Base-by-base conservation (phyloP, 1,284 basidiomycete species). In the Inonotus hispidus region DNA sequence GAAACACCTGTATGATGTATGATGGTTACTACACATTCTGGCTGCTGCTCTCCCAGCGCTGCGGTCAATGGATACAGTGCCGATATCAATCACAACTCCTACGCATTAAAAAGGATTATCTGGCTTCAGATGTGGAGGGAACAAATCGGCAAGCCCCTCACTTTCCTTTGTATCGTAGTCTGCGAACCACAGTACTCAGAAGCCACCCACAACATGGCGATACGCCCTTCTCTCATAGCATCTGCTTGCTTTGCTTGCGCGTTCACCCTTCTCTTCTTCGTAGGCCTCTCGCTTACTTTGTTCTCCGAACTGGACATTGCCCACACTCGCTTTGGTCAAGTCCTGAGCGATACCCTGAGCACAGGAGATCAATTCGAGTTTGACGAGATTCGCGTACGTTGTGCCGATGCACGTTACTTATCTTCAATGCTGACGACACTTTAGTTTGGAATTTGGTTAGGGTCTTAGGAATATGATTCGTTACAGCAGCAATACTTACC, bases 281-380 rank as follows among this genome's bases (percentile, higher is more conserved):
- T 83, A 43, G 83, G 87, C n/a, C 77, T 91, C 55, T 90, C 88
- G 3, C 74, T 90, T 4, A 88, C 88, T 1, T 83, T 74, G 71
- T 73, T 90, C 27, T 75, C 82, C 37, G 80, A 78, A 0, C 73
- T 90, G 64, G 88, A 90, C 71, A 76, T 90, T 66, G 77, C 79
- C 3, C 82, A 87, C 41, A 77, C 81, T 5, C 76, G 80, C 61
- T 83, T 84, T 61, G 68, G 68, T 21, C 70, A 70, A 10, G 70
- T 63, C 77, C 32, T 67, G 65, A 25, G 71, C 69, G 5, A 61
- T 80, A 16, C 66, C 73, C 13, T 72, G 87, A 66, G 66, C 88
- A 37, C 77, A 84, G 56, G 87, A 88, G 67, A 70, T 85, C 79
- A 0, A 53, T 46, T 45, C 13, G 32, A 32, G 8, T 32, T 32